Evolutionary conservation across 106 monocot genomes (phyloP), one percentile per base, ranked within the genome.

Genomic region (Phalaenopsis aphrodite): DNA sequence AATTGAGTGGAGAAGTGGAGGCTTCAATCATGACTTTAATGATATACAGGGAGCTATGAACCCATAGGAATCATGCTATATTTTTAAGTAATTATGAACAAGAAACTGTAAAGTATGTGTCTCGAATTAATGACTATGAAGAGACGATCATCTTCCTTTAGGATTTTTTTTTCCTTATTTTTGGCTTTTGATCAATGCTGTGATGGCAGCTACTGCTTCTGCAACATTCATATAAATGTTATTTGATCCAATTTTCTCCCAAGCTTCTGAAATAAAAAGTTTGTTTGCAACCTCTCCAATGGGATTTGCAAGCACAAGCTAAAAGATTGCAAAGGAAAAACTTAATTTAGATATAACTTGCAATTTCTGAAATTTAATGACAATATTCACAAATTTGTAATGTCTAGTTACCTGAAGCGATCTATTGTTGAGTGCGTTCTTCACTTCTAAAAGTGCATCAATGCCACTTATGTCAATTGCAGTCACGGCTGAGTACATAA

Each of bases 231-330:
- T 83, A 77, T 56, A 83, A 15, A 83, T 72, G 57, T 65, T 69
- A 17, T 79, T 72, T 58, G 87, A 84, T 41, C 87, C 80, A 64
- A 90, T 85, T 5, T 41, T n/a, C 43, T 90, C 78, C 85, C 87
- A 87, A 6, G 75, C 77, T 57, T 78, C 89, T 9, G 83, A 83
- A 73, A 72, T 18, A 61, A 52, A 83, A 14, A 90, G 80, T 67
- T 85, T 87, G 14, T 87, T 80, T 10, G 87, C 48, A 46, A 90
- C 87, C 42, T 77, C 74, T 41, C 76, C 87, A 30, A 87, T 83
- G 3, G 89, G 89, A 81, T 90, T 90, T 57, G 82, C 89, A 18
- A 89, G 67, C 15, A 89, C 85, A 81, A 90, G 77, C 89, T 90
- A 41, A 81, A 81, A 55, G 74, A 74, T 48, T 76, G 3, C 47